These are phyloP conservation scores for Hymenoscyphus albidus DNA, from an alignment of 2,329 filamentous ascomycete genomes.

Conservation along the genomic window DNA sequence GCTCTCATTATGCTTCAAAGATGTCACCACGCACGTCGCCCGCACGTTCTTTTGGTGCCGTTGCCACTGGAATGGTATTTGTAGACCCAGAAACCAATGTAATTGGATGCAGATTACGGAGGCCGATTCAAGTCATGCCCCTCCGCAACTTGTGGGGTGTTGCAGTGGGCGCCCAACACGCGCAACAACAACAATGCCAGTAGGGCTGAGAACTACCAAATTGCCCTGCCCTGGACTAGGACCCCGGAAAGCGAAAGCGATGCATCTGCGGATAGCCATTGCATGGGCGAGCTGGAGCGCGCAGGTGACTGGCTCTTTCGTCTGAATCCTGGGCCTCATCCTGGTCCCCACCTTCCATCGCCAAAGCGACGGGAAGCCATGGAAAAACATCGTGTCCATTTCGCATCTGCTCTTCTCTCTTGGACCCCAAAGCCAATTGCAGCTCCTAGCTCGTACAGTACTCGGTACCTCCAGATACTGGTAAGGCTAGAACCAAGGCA, in stretches of 20 bases:
- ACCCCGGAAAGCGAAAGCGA: neutral
- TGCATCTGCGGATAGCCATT: conserved; percentile 1
- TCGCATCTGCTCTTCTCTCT: neutral
- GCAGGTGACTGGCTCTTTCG: conserved; percentile 1
- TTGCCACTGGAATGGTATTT: neutral
- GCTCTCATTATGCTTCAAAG: neutral
- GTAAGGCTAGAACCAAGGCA: neutral
- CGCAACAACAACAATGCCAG: neutral
- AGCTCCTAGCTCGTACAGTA: neutral
- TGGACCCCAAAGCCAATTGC: neutral
- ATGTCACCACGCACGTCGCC: conserved; percentile 14
- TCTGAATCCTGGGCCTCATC: neutral
- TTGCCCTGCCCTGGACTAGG: neutral
- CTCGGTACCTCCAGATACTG: neutral
- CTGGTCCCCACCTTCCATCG: neutral
- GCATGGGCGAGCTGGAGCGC: neutral
- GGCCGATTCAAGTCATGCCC: neutral
- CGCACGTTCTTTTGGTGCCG: conserved; percentile 6
- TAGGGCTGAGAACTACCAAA: conserved; percentile 1
- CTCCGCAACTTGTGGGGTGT: neutral
- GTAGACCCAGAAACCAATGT: neutral
- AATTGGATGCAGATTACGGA: neutral
- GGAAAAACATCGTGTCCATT: neutral
- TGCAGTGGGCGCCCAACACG: neutral
- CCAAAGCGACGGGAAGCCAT: neutral